phyloP scores from a whole-genome alignment of 306 rosid species.

The Vigna mungo region DNA sequence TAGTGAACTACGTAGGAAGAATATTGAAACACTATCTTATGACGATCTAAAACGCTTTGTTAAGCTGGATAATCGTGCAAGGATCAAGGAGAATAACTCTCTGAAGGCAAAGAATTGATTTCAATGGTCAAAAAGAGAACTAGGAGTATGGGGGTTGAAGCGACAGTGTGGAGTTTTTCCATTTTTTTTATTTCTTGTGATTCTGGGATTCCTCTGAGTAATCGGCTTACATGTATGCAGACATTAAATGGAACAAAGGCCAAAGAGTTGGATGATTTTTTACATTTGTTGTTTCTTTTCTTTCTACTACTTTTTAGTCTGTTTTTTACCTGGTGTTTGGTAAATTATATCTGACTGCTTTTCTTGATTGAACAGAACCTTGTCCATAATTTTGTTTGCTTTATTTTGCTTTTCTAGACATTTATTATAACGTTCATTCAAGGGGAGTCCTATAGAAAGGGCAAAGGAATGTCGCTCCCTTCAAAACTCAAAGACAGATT shows the following conservation, averaged over 20 bases:
- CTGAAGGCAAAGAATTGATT: conserved; percentile 73
- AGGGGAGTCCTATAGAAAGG: conserved; percentile 24
- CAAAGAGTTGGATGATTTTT: conserved; percentile 30
- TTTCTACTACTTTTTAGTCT: conserved; percentile 6
- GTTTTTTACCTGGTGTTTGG: conserved; percentile 9
- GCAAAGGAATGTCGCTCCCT: conserved; percentile 6
- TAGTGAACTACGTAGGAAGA: conserved; percentile 80
- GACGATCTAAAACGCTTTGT: conserved; percentile 77
- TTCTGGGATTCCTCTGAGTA: conserved; percentile 42
- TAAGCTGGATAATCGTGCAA: conserved; percentile 82
- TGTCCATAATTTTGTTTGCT: conserved; percentile 7
- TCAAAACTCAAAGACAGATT: background rate
- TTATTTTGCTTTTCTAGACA: conserved; percentile 7
- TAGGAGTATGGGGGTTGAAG: background rate
- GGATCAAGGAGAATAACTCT: conserved; percentile 85
- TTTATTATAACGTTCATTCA: background rate
- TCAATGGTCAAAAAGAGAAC: conserved; percentile 22
- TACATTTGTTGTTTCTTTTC: conserved; percentile 16
- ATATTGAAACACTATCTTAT: conserved; percentile 61
- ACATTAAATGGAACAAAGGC: conserved; percentile 36
- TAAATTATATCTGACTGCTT: conserved; percentile 4
- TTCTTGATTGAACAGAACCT: conserved; percentile 41
- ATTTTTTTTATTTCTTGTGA: background rate
- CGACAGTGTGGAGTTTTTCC: conserved; percentile 15
- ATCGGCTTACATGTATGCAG: conserved; percentile 27